A percentile compares a stretch with the other conserved stretches of the same genome.
These are phyloP conservation scores for Phytophthora hibernalis DNA, from an alignment of 352 stramenopile genomes.

Conservation along the genomic window DNA sequence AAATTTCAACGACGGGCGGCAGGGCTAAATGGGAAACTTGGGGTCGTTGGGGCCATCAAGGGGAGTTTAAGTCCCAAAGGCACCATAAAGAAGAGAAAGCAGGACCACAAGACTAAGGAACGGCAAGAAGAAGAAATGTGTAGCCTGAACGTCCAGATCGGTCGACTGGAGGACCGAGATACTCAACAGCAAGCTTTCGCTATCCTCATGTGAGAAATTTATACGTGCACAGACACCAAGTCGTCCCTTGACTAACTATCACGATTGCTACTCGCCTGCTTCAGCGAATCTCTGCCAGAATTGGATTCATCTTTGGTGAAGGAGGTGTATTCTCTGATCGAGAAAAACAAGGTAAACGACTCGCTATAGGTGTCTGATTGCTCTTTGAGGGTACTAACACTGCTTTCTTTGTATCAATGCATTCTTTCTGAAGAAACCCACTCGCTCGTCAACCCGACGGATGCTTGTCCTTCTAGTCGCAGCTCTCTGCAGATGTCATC, in stretches of 20 bases:
- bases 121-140: constrained; percentile 39
- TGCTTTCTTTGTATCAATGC: background rate
- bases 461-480: constrained; percentile 70
- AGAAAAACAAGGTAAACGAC: constrained; percentile 64
- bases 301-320: constrained; percentile 46
- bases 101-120: constrained; percentile 57
- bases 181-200: constrained; percentile 71
- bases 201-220: constrained; percentile 45
- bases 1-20: constrained; percentile 25
- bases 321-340: constrained; percentile 54
- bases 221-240: background rate
- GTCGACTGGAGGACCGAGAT: constrained; percentile 69
- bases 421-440: constrained; percentile 39
- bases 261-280: background rate
- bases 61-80: constrained; percentile 37
- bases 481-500: constrained; percentile 60
- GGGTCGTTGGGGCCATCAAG: background rate
- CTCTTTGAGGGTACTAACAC: background rate
- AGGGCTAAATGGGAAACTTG: constrained; percentile 7
- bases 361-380: background rate
- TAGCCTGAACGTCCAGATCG: constrained; percentile 56
- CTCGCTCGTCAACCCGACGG: constrained; percentile 55
- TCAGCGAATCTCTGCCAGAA: constrained; percentile 47
- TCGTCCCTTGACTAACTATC: background rate
- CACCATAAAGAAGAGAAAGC: constrained; percentile 51